Evolutionary conservation across 129 eudicot species (phyloP).

Genomic region (Erigeron canadensis): DNA sequence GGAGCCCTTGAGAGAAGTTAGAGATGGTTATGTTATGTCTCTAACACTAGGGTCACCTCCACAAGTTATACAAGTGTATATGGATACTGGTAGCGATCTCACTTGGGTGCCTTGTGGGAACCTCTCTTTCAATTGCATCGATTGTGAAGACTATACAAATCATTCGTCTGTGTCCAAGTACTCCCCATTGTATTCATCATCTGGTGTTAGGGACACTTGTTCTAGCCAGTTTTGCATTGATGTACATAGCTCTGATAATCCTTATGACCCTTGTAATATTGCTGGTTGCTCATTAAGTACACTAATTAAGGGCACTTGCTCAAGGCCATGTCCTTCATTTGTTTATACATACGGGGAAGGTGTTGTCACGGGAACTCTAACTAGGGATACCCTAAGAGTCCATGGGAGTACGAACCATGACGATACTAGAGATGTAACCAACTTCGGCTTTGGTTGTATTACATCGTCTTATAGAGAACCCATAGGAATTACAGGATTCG

Average conservation of each 20-base stretch:
- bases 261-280: conserved; percentile 52
- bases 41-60: conserved; percentile 70
- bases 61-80: conserved; percentile 60
- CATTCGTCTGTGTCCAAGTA: conserved; percentile 37
- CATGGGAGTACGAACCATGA: conserved; percentile 34
- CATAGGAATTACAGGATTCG: conserved; percentile 74
- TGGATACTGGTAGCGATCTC: conserved; percentile 81
- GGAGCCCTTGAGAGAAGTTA: conserved; percentile 65
- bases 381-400: conserved; percentile 60
- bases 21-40: conserved; percentile 70
- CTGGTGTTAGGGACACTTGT: conserved; percentile 55
- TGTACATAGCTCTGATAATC: conserved; percentile 65
- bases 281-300: conserved; percentile 68
- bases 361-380: conserved; percentile 51
- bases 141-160: conserved; percentile 53
- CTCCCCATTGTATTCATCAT: conserved; percentile 63
- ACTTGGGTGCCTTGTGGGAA: conserved; percentile 85
- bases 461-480: conserved; percentile 66
- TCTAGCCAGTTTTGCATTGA: conserved; percentile 53
- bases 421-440: conserved; percentile 39
- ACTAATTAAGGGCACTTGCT: conserved; percentile 52
- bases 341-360: conserved; percentile 82
- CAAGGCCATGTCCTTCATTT: conserved; percentile 75
- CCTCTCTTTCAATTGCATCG: conserved; percentile 62
- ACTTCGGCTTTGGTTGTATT: conserved; percentile 63